These are phyloP conservation scores for Choiromyces venosus DNA, from an alignment of 495 filamentous ascomycete genomes.

Conservation along the genomic window DNA sequence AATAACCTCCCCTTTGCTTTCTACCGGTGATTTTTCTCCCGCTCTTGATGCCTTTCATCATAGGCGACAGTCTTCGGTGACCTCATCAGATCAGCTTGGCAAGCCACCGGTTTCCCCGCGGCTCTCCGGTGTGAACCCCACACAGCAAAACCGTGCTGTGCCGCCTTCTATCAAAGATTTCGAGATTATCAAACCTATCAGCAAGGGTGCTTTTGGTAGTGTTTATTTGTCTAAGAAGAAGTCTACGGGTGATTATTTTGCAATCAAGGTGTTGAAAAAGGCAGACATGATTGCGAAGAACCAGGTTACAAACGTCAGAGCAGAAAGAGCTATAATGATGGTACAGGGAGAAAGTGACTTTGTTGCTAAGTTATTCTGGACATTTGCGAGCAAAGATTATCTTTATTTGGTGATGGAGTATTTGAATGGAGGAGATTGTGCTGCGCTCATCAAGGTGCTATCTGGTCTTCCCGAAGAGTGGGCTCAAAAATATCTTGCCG, in stretches of 20 bases:
- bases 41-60: conserved; percentile 58
- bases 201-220: conserved; percentile 96
- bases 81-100: conserved; percentile 61
- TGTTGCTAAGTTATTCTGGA: conserved; percentile 98
- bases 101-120: conserved; percentile 76
- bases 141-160: conserved; percentile 67
- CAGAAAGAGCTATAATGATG: conserved; percentile 99
- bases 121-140: conserved; percentile 63
- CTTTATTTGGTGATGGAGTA: conserved; percentile 99
- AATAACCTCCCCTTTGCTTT: conserved; percentile 78
- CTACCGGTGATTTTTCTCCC: conserved; percentile 77
- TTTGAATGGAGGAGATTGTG: conserved; percentile 93
- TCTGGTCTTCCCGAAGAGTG: conserved; percentile 90
- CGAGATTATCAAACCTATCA: conserved; percentile 98
- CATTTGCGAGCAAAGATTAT: conserved; percentile 98
- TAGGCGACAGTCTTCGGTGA: conserved; percentile 85
- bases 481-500: conserved; percentile 93
- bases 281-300: conserved; percentile 99
- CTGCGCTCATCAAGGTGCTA: conserved; percentile 88
- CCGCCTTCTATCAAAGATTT: conserved; percentile 98
- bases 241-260: conserved; percentile 94
- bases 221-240: conserved; percentile 98
- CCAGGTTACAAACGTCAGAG: conserved; percentile 97
- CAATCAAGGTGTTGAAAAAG: conserved; percentile 97
- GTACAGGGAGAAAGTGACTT: conserved; percentile 99